Conservation (phyloP, 2,329 filamentous ascomycete species). For the Neofusicoccum cordaticola region DNA sequence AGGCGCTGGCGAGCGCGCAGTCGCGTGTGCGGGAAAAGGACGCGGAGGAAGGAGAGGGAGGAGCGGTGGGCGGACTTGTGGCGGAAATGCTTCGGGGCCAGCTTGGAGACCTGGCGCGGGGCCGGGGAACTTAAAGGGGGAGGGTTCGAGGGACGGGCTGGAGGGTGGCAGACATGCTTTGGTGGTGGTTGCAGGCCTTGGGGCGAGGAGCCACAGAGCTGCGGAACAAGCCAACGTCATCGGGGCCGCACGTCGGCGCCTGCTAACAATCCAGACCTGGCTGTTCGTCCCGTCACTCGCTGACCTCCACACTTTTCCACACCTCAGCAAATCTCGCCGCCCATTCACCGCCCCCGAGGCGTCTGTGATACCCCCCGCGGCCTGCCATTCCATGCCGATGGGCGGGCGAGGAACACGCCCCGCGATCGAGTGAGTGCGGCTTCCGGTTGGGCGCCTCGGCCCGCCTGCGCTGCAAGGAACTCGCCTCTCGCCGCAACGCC, state of each 20-base stretch:
- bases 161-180: not conserved
- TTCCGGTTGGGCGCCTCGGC: not conserved
- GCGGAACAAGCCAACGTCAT: constrained; percentile 6
- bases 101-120: constrained; percentile 5
- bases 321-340: not conserved
- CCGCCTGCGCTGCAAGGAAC: not conserved
- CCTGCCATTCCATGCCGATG: not conserved
- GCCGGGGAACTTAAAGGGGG: constrained; percentile 8
- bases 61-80: constrained; percentile 32
- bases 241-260: not conserved
- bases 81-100: constrained; percentile 29
- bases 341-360: not conserved
- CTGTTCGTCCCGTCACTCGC: not conserved
- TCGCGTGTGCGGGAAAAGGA: constrained; percentile 66
- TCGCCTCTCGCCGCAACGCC: not conserved
- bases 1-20: constrained; percentile 65
- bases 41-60: constrained; percentile 53
- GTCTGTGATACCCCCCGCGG: not conserved
- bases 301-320: not conserved
- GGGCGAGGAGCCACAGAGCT: constrained; percentile 5
- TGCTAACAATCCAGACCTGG: not conserved
- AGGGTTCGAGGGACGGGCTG: not conserved
- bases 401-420: not conserved
- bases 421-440: not conserved
- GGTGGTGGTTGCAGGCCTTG: constrained; percentile 10